Evolutionary conservation across 2,329 filamentous ascomycete genomes (phyloP).

Genomic region (Xylariaceae sp.): DNA sequence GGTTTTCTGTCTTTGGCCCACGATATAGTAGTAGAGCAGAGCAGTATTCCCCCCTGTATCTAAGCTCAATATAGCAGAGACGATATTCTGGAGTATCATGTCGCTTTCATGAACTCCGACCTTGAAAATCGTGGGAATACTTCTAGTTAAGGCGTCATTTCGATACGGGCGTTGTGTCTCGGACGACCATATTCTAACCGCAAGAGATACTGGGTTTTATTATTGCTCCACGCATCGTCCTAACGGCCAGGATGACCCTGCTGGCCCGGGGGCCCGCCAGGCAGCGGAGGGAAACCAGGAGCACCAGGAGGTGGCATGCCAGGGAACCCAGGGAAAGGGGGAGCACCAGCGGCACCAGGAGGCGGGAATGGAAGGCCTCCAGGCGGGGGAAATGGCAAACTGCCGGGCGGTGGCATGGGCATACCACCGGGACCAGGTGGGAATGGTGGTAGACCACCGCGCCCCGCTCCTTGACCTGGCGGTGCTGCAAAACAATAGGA

Average conservation of each 20-base stretch:
- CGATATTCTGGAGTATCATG: not conserved
- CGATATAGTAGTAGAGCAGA: not conserved
- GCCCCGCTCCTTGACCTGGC: conserved; percentile 37
- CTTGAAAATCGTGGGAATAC: too few species aligned
- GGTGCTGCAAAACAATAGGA: conserved; percentile 40
- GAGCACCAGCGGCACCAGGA: conserved; percentile 39
- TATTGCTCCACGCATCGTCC: not conserved
- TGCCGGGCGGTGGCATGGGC: conserved; percentile 47
- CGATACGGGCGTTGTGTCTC: too few species aligned
- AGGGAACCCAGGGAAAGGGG: conserved; percentile 42
- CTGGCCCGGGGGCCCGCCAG: conserved; percentile 31
- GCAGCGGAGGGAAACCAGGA: conserved; percentile 31
- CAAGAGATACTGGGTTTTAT: not conserved
- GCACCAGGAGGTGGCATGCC: conserved; percentile 32
- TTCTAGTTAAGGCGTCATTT: too few species aligned
- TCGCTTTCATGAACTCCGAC: not conserved
- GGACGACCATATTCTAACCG: too few species aligned
- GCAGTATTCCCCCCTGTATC: not conserved
- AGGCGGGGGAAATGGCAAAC: conserved; percentile 33
- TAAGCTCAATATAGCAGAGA: not conserved
- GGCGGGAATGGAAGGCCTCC: conserved; percentile 34
- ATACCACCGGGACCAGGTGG: conserved; percentile 36
- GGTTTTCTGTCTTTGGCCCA: not conserved
- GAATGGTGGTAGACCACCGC: conserved; percentile 40
- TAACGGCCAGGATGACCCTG: conserved; percentile 38